These are phyloP conservation scores for Botrytis tulipae DNA, from an alignment of 2,329 filamentous ascomycete species.

Conservation along the genomic window DNA sequence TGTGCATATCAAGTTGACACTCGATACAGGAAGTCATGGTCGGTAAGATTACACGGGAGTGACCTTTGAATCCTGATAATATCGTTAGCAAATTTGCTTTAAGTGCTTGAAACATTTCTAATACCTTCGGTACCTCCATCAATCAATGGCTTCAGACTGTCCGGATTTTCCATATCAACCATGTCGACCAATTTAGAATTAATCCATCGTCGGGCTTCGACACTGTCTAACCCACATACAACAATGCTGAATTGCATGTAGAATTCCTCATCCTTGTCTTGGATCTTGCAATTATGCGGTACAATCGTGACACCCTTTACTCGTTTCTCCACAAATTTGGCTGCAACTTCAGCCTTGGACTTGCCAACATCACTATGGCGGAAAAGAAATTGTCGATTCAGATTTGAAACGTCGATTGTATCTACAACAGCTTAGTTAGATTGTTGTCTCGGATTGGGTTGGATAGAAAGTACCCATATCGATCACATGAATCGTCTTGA, in stretches of 20 bases:
- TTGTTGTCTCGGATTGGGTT: background rate
- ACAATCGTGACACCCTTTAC: slow-evolving; percentile 92
- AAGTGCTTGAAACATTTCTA: slow-evolving; percentile 5
- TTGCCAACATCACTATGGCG: slow-evolving; percentile 88
- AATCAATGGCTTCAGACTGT: slow-evolving; percentile 88
- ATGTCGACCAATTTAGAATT: slow-evolving; percentile 90
- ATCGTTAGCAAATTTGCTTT: background rate
- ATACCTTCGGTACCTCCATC: slow-evolving; percentile 91
- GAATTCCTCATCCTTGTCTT: slow-evolving; percentile 94
- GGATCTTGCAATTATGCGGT: slow-evolving; percentile 89
- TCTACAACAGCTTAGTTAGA: slow-evolving; percentile 51
- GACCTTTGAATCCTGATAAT: slow-evolving; percentile 81
- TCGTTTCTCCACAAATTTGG: slow-evolving; percentile 83
- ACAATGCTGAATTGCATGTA: slow-evolving; percentile 97
- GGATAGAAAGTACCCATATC: slow-evolving; percentile 75
- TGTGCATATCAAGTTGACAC: slow-evolving; percentile 98
- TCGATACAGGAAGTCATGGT: slow-evolving; percentile 95
- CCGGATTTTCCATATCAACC: slow-evolving; percentile 78
- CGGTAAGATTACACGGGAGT: slow-evolving; percentile 87
- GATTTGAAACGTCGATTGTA: slow-evolving; percentile 96
- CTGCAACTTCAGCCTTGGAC: slow-evolving; percentile 89
- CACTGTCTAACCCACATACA: slow-evolving; percentile 92
- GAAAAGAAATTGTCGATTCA: slow-evolving; percentile 97
- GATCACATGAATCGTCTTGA: slow-evolving; percentile 97
- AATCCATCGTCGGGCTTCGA: slow-evolving; percentile 98